Evolutionary conservation across 2,329 filamentous ascomycete genomes (phyloP), one percentile per base, ranked within the genome.

Genomic region (Colletotrichum sp.): DNA sequence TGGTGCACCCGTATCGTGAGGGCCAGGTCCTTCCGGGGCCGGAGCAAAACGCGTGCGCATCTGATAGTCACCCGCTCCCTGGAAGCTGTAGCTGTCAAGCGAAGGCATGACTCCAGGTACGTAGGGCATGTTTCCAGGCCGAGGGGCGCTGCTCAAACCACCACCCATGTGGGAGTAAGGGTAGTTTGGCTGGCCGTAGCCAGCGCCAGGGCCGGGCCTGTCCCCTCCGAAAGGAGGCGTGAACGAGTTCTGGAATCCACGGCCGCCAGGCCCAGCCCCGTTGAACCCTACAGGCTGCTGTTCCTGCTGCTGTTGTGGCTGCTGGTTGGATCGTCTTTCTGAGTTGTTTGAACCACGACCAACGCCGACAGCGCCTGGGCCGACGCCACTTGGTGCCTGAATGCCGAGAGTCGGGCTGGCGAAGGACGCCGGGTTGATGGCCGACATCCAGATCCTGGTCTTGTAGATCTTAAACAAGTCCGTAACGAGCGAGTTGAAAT

Each of bases 381-480:
- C 91, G 79, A 94, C 89, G 32, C 91, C 91, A 77, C 92, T 93
- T 2, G 93, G 92, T 4, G 93, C 92, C 82, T 93, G 93, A 26
- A 96, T 87, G 30, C 94, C 94, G 65, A 95, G 88, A 5, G 92
- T 92, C 21, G 95, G 94, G 78, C 93, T 96, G 28, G 95, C 95
- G 84, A 99, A 98, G 0, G 96, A 98, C 7, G 96, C 97, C 9
- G 97, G 97, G 83, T 99, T 99, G 85, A 99, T 98, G 6, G 97
- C 97, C 6, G 96, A 99, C 95, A 99, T 98, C 97, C 97, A 99
- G 81, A 99, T 99, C 80, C 98, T 93, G 26, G 96, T 98, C 88
- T 99, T 99, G 90, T 99, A 99, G 78, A 99, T 96, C 86, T 99
- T 99, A 91, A 99, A 99, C 15, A 99, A 90, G 83, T 99, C 97